Percentiles rank a stretch among this genome's conserved stretches.
Conservation (phyloP, 495 filamentous ascomycete genomes). For the Daldinia caldariorum region DNA sequence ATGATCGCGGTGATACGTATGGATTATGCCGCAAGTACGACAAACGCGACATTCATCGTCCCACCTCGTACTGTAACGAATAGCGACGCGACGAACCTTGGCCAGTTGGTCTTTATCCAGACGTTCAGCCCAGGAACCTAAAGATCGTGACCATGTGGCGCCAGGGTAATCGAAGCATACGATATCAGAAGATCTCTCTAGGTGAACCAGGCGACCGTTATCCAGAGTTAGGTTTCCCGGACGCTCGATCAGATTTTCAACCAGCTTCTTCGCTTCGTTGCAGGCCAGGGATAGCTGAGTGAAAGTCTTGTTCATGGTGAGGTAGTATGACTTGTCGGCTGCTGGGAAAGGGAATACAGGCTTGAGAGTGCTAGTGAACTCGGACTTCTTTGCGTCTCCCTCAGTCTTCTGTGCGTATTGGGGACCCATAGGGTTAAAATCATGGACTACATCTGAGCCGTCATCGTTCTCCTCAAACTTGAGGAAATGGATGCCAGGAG, state of each 20-base stretch:
- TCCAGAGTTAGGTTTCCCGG: constrained; percentile 40
- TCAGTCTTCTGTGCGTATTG: neutral
- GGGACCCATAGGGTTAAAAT: neutral
- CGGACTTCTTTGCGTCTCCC: constrained; percentile 10
- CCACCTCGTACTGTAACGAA: constrained; percentile 49
- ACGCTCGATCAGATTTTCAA: constrained; percentile 30
- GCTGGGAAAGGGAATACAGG: constrained; percentile 33
- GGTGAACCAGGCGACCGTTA: constrained; percentile 39
- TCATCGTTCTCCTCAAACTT: constrained; percentile 37
- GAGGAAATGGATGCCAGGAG: constrained; percentile 49
- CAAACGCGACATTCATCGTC: constrained; percentile 43
- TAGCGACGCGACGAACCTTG: constrained; percentile 44
- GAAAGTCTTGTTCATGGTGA: constrained; percentile 40
- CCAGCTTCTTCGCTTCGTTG: constrained; percentile 34
- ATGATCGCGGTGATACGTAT: constrained; percentile 34
- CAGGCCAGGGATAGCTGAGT: constrained; percentile 36
- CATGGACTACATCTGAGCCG: constrained; percentile 2
- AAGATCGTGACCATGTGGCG: constrained; percentile 22
- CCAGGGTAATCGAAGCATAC: constrained; percentile 47
- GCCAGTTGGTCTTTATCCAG: constrained; percentile 44
- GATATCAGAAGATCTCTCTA: constrained; percentile 43
- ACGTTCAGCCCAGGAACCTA: constrained; percentile 38
- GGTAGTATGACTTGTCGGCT: constrained; percentile 46
- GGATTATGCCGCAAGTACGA: constrained; percentile 39
- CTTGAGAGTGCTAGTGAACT: constrained; percentile 34